Evolutionary conservation across 2,329 filamentous ascomycete genomes (phyloP).

Genomic region (Cladosporium sp.): DNA sequence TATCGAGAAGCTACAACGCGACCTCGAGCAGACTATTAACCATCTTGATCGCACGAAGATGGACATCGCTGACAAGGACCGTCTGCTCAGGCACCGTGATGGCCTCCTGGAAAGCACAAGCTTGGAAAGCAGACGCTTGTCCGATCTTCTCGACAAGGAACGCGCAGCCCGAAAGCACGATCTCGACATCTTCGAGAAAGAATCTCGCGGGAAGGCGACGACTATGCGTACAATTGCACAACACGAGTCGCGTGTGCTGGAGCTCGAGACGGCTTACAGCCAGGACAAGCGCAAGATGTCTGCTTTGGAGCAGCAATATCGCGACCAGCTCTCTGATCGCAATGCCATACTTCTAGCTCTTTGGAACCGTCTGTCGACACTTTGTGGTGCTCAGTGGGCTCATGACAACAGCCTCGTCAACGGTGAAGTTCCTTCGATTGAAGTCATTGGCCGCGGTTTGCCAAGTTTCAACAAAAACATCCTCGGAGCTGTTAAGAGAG

Average conservation of each 20-base stretch:
- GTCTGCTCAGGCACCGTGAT: constrained; percentile 85
- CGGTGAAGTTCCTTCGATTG: constrained; percentile 79
- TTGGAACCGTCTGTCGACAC: constrained; percentile 81
- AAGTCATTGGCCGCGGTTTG: constrained; percentile 81
- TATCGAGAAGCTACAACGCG: constrained; percentile 79
- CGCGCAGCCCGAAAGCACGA: constrained; percentile 80
- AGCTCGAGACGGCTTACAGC: constrained; percentile 77
- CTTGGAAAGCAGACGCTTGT: constrained; percentile 79
- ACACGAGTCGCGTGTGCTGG: constrained; percentile 79
- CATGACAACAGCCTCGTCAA: constrained; percentile 87
- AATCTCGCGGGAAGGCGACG: constrained; percentile 83
- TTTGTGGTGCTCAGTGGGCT: constrained; percentile 91
- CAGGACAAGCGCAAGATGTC: constrained; percentile 76
- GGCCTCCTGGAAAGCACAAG: constrained; percentile 83
- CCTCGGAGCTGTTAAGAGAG: constrained; percentile 78
- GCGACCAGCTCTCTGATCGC: constrained; percentile 84
- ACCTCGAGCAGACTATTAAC: constrained; percentile 78
- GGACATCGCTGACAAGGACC: constrained; percentile 84
- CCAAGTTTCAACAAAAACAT: constrained; percentile 90
- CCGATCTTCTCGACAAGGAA: constrained; percentile 89
- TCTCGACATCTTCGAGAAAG: constrained; percentile 82
- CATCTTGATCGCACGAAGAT: constrained; percentile 78
- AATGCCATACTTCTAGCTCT: constrained; percentile 85
- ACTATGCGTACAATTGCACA: constrained; percentile 82
- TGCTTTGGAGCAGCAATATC: constrained; percentile 74